Conservation (phyloP, 148 eudicot genomes). For the Heliosperma pusillum region DNA sequence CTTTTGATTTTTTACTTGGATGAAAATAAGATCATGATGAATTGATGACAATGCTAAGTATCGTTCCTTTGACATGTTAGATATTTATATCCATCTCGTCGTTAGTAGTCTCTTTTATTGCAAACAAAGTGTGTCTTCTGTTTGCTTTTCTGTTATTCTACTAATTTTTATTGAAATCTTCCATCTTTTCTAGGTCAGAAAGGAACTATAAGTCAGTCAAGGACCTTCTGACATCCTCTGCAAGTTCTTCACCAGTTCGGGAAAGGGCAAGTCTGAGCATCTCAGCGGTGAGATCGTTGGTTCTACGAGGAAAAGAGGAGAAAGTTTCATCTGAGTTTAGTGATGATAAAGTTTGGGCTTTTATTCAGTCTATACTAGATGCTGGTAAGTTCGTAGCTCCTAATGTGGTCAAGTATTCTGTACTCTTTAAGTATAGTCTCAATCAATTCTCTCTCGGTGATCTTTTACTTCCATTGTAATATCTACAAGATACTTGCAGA, state of each 20-base stretch:
- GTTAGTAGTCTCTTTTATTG: neutral
- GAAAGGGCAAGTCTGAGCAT: constrained; percentile 70
- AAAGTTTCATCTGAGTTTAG: constrained; percentile 58
- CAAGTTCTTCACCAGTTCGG: constrained; percentile 75
- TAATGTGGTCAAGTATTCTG: constrained; percentile 14
- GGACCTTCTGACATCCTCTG: constrained; percentile 60
- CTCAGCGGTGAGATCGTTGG: constrained; percentile 74
- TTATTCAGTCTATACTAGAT: constrained; percentile 61
- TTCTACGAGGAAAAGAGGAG: constrained; percentile 76
- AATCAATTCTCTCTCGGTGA: constrained; percentile 33
- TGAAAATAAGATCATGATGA: constrained; percentile 2
- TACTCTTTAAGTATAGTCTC: neutral
- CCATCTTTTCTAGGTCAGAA: constrained; percentile 46
- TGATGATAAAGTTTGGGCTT: constrained; percentile 54
- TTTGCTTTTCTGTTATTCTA: neutral
- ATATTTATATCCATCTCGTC: neutral
- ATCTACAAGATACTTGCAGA: constrained; percentile 85
- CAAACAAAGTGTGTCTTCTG: neutral
- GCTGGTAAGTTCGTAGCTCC: constrained; percentile 50
- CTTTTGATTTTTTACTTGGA: neutral
- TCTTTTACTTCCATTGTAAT: constrained; percentile 68
- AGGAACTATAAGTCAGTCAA: constrained; percentile 57
- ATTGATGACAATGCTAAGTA: neutral
- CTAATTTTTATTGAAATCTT: constrained; percentile 3
- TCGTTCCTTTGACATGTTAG: neutral